These are phyloP conservation scores for Fusarium luffae DNA, from an alignment of 2,329 filamentous ascomycete genomes.

Conservation along the genomic window DNA sequence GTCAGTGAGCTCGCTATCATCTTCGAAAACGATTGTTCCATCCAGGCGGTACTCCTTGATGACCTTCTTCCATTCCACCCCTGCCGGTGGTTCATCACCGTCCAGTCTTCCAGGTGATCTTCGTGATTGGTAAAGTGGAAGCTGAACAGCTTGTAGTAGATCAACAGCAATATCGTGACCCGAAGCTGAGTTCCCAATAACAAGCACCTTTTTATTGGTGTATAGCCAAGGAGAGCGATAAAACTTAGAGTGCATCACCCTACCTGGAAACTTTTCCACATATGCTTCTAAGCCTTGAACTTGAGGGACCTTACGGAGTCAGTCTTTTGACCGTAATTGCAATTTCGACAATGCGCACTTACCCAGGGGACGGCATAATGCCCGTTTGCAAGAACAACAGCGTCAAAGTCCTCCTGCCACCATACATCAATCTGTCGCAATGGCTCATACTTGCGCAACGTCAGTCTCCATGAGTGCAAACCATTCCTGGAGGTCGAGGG, in stretches of 20 bases:
- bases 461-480: constrained; percentile 58
- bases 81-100: constrained; percentile 57
- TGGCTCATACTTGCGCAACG: constrained; percentile 59
- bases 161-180: constrained; percentile 55
- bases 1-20: constrained; percentile 50
- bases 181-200: constrained; percentile 59
- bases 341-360: constrained; percentile 14
- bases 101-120: constrained; percentile 63
- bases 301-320: constrained; percentile 53
- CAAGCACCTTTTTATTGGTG: constrained; percentile 49
- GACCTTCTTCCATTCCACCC: constrained; percentile 65
- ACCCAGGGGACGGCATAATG: constrained; percentile 60
- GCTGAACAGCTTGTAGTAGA: constrained; percentile 50
- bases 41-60: constrained; percentile 57
- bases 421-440: constrained; percentile 59
- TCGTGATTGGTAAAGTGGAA: constrained; percentile 64
- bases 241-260: constrained; percentile 58
- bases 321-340: fast-evolving
- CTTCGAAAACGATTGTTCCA: constrained; percentile 57
- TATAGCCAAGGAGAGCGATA: constrained; percentile 55
- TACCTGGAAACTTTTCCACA: constrained; percentile 52
- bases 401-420: constrained; percentile 65
- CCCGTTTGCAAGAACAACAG: constrained; percentile 56
- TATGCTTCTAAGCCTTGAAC: constrained; percentile 59
- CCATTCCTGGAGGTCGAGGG: constrained; percentile 5